Percentiles rank a stretch among this genome's conserved stretches.
Evolutionary conservation across 306 rosid species (phyloP).

Genomic region (Castanospermum australe): DNA sequence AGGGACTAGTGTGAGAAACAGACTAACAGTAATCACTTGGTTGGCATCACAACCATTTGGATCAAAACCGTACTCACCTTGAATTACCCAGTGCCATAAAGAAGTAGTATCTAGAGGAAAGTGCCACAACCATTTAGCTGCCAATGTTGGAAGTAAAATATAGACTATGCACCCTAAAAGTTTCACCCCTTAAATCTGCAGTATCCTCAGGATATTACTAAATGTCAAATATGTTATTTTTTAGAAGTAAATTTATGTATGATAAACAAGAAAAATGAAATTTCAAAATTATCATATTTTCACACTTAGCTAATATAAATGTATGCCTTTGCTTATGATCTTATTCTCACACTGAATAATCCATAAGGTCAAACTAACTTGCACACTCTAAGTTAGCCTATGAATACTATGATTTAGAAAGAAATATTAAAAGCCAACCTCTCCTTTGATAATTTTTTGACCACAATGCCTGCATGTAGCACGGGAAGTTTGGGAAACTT

Average conservation of each 20-base stretch:
- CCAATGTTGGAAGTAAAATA: background rate
- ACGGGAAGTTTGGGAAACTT: conserved; percentile 79
- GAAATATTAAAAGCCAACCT: conserved; percentile 49
- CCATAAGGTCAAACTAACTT: background rate
- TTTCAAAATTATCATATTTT: background rate
- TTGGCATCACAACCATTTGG: too few relatives aligned
- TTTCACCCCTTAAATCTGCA: background rate
- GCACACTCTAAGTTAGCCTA: background rate
- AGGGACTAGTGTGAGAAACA: too few relatives aligned
- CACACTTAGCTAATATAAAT: background rate
- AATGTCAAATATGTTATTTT: conserved; percentile 6
- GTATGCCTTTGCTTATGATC: background rate
- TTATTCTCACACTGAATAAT: background rate
- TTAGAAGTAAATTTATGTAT: background rate
- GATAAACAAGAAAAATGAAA: conserved; percentile 20
- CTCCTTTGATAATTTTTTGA: conserved; percentile 75
- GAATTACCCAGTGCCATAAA: too few relatives aligned
- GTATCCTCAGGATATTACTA: conserved; percentile 2
- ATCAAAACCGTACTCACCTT: too few relatives aligned
- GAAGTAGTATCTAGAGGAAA: too few relatives aligned
- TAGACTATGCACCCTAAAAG: background rate
- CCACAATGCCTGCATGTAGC: conserved; percentile 77
- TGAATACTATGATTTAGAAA: conserved; percentile 9
- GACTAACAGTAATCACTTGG: too few relatives aligned
- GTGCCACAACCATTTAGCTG: too few relatives aligned